Evolutionary conservation across 225 moss, liverwort and hornwort genomes (phyloP), one percentile per base, ranked within the genome.

Genomic region (Straminergon stramineum): DNA sequence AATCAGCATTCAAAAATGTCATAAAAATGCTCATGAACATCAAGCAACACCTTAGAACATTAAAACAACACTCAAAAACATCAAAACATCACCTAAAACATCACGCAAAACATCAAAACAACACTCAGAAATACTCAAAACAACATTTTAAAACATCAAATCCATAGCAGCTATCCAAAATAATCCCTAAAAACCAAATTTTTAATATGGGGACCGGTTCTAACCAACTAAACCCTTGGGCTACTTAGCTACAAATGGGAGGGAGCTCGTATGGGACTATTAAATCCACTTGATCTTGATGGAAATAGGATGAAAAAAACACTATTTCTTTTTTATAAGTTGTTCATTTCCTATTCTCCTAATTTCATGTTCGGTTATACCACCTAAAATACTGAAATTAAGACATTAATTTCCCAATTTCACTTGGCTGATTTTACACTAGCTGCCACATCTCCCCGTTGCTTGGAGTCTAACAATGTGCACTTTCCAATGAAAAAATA

Each of bases 281-380:
- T 71, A 20, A 73, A 73, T 71, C 6, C 5, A 1, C 43, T 41
- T 73, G 43, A 9, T 73, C 15, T 24, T 24, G 7, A 41, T 41
- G 13, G 41, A 43, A 5, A 31, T 30, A 30, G 4, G 7, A 63
- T 63, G 63, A 70, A 41, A 26, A 71, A 48, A 48, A 48, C 9
- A 15, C 0, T 5, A 28, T 27, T 27, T 73, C 12, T 43, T 41
- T 26, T 71, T 9, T 3, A 10, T 28, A 28, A 74, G 17, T 3
- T 0, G 1, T 45, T 16, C 3, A 9, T 10, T 45, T 17, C 5
- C 3, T 9, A 28, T 17, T 28, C 1, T 14, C 10, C 6, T 28
- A 28, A 2, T 16, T 74, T 39, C 24, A 0, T 8, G 8, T 39
- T 70, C 4, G 1, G 4, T 70, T 39, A 16, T 16, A 27, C 3